phyloP scores from a whole-genome alignment of 768 basidiomycete species.

The Hygrocybe punicea region DNA sequence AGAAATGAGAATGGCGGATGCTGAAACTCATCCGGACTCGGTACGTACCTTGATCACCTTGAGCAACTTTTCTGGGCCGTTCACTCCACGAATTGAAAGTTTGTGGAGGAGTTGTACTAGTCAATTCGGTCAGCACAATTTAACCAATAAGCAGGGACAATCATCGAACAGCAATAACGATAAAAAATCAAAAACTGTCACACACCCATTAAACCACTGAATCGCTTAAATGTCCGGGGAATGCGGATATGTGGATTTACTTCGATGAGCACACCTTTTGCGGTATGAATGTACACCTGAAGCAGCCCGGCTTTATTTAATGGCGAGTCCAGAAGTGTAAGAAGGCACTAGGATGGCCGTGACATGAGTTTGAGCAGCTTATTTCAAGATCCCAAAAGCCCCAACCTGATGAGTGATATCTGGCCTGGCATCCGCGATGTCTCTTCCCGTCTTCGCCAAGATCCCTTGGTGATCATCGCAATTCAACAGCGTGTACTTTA shows the following conservation, averaged over 20 bases:
- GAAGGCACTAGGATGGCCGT: constrained; percentile 63
- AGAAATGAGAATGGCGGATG: constrained; percentile 9
- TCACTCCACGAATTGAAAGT: constrained; percentile 91
- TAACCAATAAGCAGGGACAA: not conserved
- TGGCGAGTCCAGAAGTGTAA: constrained; percentile 95
- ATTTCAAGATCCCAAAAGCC: constrained; percentile 1
- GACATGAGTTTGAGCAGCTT: not conserved
- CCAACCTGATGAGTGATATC: constrained; percentile 97
- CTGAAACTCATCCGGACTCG: not conserved
- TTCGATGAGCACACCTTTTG: constrained; percentile 93
- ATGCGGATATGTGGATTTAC: constrained; percentile 98
- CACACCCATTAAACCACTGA: constrained; percentile 96
- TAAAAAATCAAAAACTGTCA: constrained; percentile 6
- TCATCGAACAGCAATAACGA: no score
- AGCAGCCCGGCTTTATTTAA: constrained; percentile 95
- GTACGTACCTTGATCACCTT: constrained; percentile 87
- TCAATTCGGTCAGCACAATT: constrained; percentile 1
- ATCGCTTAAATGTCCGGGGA: constrained; percentile 97
- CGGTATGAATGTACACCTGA: constrained; percentile 98
- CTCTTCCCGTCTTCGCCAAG: constrained; percentile 92
- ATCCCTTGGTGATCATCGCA: constrained; percentile 99
- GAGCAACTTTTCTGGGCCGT: constrained; percentile 93
- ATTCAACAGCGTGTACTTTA: constrained; percentile 94
- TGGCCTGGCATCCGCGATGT: constrained; percentile 98
- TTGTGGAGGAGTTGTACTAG: constrained; percentile 96